These are phyloP conservation scores for Carex kokanica DNA, from an alignment of 176 grass and related monocot species.

Conservation along the genomic window DNA sequence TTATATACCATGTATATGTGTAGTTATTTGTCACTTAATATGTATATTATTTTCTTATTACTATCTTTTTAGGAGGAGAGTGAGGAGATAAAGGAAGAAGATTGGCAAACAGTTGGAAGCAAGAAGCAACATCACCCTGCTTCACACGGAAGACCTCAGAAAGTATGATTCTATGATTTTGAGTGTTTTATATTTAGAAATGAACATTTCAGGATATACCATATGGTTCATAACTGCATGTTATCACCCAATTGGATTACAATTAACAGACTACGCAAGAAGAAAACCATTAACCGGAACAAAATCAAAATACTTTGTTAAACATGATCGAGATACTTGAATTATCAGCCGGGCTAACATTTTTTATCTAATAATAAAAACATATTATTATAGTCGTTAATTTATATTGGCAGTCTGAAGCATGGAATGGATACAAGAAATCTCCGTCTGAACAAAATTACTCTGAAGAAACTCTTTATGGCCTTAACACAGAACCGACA, in stretches of 20 bases:
- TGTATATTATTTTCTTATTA: slow-evolving; percentile 19
- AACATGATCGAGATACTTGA: background rate
- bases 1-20: background rate
- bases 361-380: slow-evolving; percentile 3
- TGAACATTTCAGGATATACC: background rate
- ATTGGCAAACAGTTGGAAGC: slow-evolving; percentile 56
- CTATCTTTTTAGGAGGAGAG: slow-evolving; percentile 39
- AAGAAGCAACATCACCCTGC: slow-evolving; percentile 41
- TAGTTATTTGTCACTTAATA: background rate
- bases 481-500: slow-evolving; percentile 60
- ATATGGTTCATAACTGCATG: background rate
- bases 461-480: slow-evolving; percentile 54
- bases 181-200: background rate
- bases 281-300: background rate
- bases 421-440: slow-evolving; percentile 64
- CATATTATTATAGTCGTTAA: slow-evolving; percentile 8
- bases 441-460: slow-evolving; percentile 76
- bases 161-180: slow-evolving; percentile 38
- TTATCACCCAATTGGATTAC: background rate
- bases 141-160: slow-evolving; percentile 47
- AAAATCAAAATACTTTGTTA: background rate
- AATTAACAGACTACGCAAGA: background rate
- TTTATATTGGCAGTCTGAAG: slow-evolving; percentile 53
- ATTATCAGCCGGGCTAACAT: background rate
- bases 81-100: slow-evolving; percentile 35